phyloP scores from a whole-genome alignment of 345 rosid species.

The Aethionema arabicum region DNA sequence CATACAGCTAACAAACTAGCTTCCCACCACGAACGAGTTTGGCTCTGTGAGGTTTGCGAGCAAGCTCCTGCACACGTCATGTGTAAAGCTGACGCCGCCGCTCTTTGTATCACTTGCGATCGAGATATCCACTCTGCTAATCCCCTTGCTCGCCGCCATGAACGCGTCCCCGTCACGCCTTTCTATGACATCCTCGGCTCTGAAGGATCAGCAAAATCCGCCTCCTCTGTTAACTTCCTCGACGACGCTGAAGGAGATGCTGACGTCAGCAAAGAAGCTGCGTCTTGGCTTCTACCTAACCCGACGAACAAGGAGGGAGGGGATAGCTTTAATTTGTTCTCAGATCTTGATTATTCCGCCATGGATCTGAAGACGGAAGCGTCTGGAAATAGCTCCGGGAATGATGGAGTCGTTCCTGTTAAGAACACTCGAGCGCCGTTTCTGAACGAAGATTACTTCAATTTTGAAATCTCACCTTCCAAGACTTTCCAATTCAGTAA shows the following conservation, averaged over 20 bases:
- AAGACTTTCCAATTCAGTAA: conserved; percentile 45
- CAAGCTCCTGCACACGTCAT: conserved; percentile 91
- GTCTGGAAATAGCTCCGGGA: conserved; percentile 64
- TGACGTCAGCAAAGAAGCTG: conserved; percentile 66
- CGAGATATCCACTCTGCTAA: conserved; percentile 94
- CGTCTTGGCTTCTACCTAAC: conserved; percentile 73
- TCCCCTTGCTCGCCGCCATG: conserved; percentile 80
- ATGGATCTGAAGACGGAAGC: conserved; percentile 60
- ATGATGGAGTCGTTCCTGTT: conserved; percentile 84
- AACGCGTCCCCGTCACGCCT: conserved; percentile 71
- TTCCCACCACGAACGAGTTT: conserved; percentile 87
- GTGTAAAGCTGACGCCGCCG: conserved; percentile 96
- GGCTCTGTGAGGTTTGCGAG: conserved; percentile 88
- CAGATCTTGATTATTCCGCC: conserved; percentile 57
- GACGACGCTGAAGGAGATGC: conserved; percentile 43
- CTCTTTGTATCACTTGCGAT: conserved; percentile 84
- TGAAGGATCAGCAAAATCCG: conserved; percentile 21
- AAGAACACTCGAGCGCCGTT: conserved; percentile 41
- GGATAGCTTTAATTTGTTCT: conserved; percentile 53
- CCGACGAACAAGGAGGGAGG: conserved; percentile 40
- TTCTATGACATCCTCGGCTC: conserved; percentile 46
- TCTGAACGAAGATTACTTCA: conserved; percentile 49
- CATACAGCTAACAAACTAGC: conserved; percentile 94
- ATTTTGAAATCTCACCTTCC: conserved; percentile 50
- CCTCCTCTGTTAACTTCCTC: conserved; percentile 42